Percentiles rank a stretch among this genome's conserved stretches.
Evolutionary conservation across 2,329 filamentous ascomycete species (phyloP).

Genomic region (Fusarium praegraminearum): DNA sequence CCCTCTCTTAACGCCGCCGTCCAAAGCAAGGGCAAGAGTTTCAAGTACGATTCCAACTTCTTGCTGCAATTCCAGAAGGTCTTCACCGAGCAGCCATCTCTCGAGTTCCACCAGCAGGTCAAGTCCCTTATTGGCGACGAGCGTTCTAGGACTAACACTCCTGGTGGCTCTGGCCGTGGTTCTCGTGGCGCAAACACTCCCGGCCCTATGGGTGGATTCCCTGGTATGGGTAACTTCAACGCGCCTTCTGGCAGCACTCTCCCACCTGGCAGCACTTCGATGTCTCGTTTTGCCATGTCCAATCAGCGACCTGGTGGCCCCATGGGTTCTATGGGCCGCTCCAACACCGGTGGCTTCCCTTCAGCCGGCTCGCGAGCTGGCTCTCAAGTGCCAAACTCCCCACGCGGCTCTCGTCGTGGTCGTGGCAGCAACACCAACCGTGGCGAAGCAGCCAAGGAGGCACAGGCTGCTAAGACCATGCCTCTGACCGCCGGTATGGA

Average conservation of each 20-base stretch:
- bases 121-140: conserved; percentile 84
- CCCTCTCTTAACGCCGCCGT: conserved; percentile 87
- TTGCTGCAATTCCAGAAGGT: conserved; percentile 95
- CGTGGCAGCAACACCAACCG: conserved; percentile 49
- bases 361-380: conserved; percentile 69
- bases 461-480: conserved; percentile 85
- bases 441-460: conserved; percentile 67
- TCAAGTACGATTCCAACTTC: conserved; percentile 96
- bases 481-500: conserved; percentile 87
- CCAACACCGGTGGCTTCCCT: conserved; percentile 66
- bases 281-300: conserved; percentile 78
- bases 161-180: conserved; percentile 32
- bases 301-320: conserved; percentile 53
- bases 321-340: conserved; percentile 54
- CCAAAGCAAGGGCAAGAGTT: conserved; percentile 81
- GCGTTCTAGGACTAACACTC: conserved; percentile 58
- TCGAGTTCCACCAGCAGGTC: conserved; percentile 93
- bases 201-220: conserved; percentile 51
- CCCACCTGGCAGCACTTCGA: conserved; percentile 81
- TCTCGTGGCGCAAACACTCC: conserved; percentile 22
- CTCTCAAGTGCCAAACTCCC: conserved; percentile 74
- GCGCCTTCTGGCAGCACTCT: conserved; percentile 66
- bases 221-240: conserved; percentile 79
- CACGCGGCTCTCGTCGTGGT: conserved; percentile 69
- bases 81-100: conserved; percentile 95